A percentile compares a stretch with the other conserved stretches of the same genome.
Evolutionary conservation across 73 alveolate genomes (phyloP).

Genomic region (Paramecium caudatum): DNA sequence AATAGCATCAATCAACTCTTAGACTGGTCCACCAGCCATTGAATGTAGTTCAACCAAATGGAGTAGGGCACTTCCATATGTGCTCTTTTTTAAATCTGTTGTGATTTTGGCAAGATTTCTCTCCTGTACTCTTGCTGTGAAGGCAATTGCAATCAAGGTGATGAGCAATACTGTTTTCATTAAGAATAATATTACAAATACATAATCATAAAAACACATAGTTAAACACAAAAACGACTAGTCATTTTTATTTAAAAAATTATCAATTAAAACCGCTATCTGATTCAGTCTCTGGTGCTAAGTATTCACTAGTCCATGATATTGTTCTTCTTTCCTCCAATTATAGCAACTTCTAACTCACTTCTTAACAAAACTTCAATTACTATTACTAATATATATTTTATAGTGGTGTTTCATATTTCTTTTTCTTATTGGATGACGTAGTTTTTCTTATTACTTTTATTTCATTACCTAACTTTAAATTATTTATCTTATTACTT

Average conservation of each 20-base stretch:
- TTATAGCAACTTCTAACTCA: neutral
- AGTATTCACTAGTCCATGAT: neutral
- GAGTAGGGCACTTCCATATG: conserved; percentile 51
- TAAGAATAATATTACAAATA: neutral
- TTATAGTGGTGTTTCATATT: neutral
- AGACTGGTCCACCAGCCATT: conserved; percentile 64
- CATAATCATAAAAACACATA: neutral
- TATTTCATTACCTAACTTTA: conserved; percentile 29
- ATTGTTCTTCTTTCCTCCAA: neutral
- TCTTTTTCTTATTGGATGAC: neutral
- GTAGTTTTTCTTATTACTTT: neutral
- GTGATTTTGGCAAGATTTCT: conserved; percentile 44
- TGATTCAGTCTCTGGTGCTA: conserved; percentile 37
- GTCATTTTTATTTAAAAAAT: neutral
- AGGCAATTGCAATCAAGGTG: conserved; percentile 30
- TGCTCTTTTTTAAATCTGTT: conserved; percentile 28
- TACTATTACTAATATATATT: conserved; percentile 11
- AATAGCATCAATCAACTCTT: conserved; percentile 62
- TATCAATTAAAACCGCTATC: conserved; percentile 22
- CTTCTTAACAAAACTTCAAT: conserved; percentile 19
- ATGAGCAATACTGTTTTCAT: conserved; percentile 53
- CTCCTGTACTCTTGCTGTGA: conserved; percentile 50
- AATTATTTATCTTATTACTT: neutral
- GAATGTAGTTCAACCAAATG: conserved; percentile 65
- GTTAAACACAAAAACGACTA: conserved; percentile 39